Percentiles rank a stretch among this genome's conserved stretches.
phyloP scores from a whole-genome alignment of 192 early-diverging fungal species.

The Podila clonocystis region DNA sequence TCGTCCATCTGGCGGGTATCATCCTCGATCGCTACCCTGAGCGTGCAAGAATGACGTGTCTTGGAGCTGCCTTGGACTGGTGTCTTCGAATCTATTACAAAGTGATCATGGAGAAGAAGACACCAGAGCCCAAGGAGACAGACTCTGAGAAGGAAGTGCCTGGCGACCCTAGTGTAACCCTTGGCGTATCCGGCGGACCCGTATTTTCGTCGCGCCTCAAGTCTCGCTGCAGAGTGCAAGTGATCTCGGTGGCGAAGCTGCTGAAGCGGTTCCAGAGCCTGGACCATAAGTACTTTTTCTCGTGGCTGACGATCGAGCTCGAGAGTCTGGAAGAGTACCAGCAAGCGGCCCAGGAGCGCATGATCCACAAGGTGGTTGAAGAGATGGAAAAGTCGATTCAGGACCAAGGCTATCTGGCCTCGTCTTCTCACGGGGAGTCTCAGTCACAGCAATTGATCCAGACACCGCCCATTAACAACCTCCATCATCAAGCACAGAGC shows the following conservation, averaged over 20 bases:
- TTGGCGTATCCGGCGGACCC: neutral
- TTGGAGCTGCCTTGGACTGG: conserved; percentile 33
- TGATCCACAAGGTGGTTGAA: conserved; percentile 22
- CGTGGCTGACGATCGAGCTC: conserved; percentile 35
- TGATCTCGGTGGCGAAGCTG: conserved; percentile 18
- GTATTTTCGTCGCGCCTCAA: conserved; percentile 28
- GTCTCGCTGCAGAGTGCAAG: conserved; percentile 11
- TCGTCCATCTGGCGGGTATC: conserved; percentile 6
- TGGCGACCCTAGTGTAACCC: neutral
- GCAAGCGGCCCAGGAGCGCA: conserved; percentile 12
- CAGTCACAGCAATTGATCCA: neutral
- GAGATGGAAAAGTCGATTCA: neutral
- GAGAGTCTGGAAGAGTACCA: conserved; percentile 30
- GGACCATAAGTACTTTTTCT: conserved; percentile 30
- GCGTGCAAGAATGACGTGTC: conserved; percentile 29
- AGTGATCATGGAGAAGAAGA: conserved; percentile 20
- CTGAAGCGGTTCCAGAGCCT: conserved; percentile 24
- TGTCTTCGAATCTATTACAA: conserved; percentile 48
- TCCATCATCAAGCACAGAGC: too few relatives aligned
- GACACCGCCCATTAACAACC: too few relatives aligned
- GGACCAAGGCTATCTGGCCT: neutral
- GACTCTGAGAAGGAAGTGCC: neutral
- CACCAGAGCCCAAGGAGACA: neutral
- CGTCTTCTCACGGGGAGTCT: neutral
- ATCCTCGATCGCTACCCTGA: conserved; percentile 36